phyloP scores from a whole-genome alignment of 2,329 filamentous ascomycete genomes.

The Helicocarpus griseus region DNA sequence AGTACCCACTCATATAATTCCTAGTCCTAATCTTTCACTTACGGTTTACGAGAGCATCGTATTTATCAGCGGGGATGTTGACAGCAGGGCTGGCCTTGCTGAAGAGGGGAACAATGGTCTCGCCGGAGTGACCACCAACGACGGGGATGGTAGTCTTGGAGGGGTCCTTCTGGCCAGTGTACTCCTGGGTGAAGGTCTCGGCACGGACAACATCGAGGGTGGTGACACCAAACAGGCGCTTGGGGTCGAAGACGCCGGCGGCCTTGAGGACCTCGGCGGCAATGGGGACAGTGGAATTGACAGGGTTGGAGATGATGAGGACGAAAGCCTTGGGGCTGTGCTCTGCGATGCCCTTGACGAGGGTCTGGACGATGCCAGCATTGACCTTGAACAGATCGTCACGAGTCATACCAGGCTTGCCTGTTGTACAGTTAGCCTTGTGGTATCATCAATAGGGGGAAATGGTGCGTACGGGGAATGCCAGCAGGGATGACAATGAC shows the following conservation, averaged over 20 bases:
- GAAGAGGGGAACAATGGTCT: slow-evolving; percentile 96
- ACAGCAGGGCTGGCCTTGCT: slow-evolving; percentile 76
- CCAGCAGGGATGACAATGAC: slow-evolving; percentile 96
- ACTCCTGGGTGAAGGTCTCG: slow-evolving; percentile 87
- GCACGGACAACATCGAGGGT: slow-evolving; percentile 97
- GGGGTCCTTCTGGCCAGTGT: slow-evolving; percentile 72
- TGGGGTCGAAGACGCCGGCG: slow-evolving; percentile 85
- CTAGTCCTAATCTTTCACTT: slow-evolving; percentile 21
- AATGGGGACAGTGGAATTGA: slow-evolving; percentile 98
- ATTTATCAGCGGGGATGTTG: slow-evolving; percentile 77
- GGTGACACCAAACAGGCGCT: slow-evolving; percentile 96
- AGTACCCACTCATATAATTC: neutral
- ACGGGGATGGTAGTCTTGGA: slow-evolving; percentile 80
- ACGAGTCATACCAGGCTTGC: slow-evolving; percentile 98
- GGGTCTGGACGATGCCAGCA: slow-evolving; percentile 89
- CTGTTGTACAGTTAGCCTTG: too few relatives aligned
- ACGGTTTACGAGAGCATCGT: slow-evolving; percentile 83
- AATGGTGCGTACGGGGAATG: slow-evolving; percentile 81
- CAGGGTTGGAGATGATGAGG: slow-evolving; percentile 97
- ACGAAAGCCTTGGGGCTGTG: slow-evolving; percentile 87
- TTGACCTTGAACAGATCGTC: slow-evolving; percentile 99
- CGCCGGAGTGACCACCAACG: slow-evolving; percentile 92
- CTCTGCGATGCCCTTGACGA: slow-evolving; percentile 81
- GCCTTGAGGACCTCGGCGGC: slow-evolving; percentile 93
- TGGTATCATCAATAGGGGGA: neutral